Evolutionary conservation across 495 filamentous ascomycete genomes (phyloP).

Genomic region (Penicillium samsonianum): DNA sequence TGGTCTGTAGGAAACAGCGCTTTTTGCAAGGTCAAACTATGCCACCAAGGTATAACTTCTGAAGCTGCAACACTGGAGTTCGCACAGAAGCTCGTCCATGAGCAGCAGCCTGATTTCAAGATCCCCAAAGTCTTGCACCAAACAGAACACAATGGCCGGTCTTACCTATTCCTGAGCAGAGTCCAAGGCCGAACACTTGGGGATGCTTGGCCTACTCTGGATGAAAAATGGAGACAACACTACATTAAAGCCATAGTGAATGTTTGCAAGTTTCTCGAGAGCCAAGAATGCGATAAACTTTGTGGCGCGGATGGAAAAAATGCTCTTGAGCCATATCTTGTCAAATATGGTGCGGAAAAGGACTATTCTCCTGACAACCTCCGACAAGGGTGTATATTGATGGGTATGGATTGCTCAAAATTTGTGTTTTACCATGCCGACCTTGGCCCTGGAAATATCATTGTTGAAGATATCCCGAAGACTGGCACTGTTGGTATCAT

Average conservation of each 20-base stretch:
- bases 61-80: neutral
- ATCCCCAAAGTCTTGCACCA: neutral
- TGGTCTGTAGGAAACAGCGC: constrained; percentile 5
- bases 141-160: neutral
- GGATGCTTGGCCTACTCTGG: neutral
- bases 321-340: neutral
- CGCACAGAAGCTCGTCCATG: too few relatives aligned
- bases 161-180: neutral
- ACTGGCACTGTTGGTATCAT: neutral
- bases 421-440: constrained; percentile 1
- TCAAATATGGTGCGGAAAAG: neutral
- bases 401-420: neutral
- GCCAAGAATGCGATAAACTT: neutral
- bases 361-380: neutral
- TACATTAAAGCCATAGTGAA: neutral
- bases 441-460: constrained; percentile 1
- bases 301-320: neutral
- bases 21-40: neutral
- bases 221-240: neutral
- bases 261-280: neutral
- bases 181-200: neutral
- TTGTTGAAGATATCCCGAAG: neutral
- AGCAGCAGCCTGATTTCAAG: neutral
- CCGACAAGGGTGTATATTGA: neutral
- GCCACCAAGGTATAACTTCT: neutral